Evolutionary conservation across 78 protist species (phyloP).

Genomic region (Speleostelium caveatum): DNA sequence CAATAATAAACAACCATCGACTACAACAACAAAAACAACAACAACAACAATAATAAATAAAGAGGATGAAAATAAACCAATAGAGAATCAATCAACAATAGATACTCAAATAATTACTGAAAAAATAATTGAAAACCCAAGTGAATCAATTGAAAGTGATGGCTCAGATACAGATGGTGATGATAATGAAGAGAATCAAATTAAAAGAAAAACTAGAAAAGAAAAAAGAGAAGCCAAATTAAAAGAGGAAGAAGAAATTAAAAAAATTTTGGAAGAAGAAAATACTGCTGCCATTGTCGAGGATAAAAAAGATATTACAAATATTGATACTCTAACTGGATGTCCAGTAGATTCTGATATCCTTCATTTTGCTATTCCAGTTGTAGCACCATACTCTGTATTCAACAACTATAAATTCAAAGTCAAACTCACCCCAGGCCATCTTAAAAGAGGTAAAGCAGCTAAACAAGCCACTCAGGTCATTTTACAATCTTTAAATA

Average conservation of each 20-base stretch:
- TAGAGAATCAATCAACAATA: background rate
- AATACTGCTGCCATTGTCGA: conserved; percentile 9
- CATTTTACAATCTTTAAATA: background rate
- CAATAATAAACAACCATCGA: background rate
- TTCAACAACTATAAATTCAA: conserved; percentile 82
- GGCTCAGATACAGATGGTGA: no score
- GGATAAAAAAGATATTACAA: conserved; percentile 49
- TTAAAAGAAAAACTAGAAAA: conserved; percentile 55
- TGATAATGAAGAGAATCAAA: conserved; percentile 13
- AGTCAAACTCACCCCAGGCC: conserved; percentile 94
- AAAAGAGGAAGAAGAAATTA: conserved; percentile 62
- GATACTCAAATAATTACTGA: conserved; percentile 10
- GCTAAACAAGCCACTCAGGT: conserved; percentile 53
- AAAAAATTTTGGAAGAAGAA: conserved; percentile 56
- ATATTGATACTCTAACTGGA: conserved; percentile 83
- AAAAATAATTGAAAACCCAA: conserved; percentile 23
- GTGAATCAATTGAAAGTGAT: conserved; percentile 6
- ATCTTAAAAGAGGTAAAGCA: conserved; percentile 89
- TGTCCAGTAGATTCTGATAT: conserved; percentile 81
- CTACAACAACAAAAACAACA: background rate
- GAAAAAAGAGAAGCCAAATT: conserved; percentile 68
- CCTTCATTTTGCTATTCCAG: conserved; percentile 90
- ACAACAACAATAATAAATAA: no score
- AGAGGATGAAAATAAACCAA: conserved; percentile 13
- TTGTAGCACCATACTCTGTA: conserved; percentile 89